Conservation (phyloP, 768 basidiomycete genomes). For the Chlorophyllum brunneum region DNA sequence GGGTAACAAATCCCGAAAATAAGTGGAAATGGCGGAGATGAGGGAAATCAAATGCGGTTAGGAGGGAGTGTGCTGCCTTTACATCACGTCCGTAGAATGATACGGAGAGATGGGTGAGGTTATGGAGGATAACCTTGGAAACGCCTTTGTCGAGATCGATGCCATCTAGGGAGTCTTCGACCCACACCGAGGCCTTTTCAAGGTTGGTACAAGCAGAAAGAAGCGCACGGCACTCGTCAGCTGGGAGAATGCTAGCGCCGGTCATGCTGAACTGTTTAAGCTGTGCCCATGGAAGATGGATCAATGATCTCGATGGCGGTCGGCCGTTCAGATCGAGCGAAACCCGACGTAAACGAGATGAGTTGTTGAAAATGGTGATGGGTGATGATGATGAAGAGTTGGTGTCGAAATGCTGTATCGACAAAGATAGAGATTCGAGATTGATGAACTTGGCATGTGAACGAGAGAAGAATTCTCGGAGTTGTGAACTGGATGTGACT, state of each 20-base stretch:
- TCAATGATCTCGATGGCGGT: conserved; percentile 6
- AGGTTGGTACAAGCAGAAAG: conserved; percentile 1
- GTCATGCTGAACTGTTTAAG: conserved; percentile 7
- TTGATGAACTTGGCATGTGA: not conserved
- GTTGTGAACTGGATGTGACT: not conserved
- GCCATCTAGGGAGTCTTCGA: not conserved
- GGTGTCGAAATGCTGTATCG: not conserved
- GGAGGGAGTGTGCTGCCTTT: conserved; percentile 7
- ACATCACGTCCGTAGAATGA: conserved; percentile 8
- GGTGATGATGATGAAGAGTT: not conserved
- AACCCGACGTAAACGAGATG: conserved; percentile 2
- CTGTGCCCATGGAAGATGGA: conserved; percentile 8
- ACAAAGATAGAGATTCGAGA: conserved; percentile 7
- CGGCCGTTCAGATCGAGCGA: not conserved
- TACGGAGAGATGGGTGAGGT: conserved; percentile 6
- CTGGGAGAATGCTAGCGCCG: conserved; percentile 3
- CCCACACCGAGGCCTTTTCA: conserved; percentile 2
- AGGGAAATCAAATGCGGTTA: conserved; percentile 6
- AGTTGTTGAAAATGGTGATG: conserved; percentile 5
- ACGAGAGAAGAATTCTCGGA: not conserved
- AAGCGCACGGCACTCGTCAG: not conserved
- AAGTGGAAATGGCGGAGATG: conserved; percentile 11
- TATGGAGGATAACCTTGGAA: not conserved
- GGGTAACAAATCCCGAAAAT: conserved; percentile 10
- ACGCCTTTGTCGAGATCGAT: not conserved